These are phyloP conservation scores for Cladophialophora psammophila DNA, from an alignment of 2,329 filamentous ascomycete species.

Conservation along the genomic window DNA sequence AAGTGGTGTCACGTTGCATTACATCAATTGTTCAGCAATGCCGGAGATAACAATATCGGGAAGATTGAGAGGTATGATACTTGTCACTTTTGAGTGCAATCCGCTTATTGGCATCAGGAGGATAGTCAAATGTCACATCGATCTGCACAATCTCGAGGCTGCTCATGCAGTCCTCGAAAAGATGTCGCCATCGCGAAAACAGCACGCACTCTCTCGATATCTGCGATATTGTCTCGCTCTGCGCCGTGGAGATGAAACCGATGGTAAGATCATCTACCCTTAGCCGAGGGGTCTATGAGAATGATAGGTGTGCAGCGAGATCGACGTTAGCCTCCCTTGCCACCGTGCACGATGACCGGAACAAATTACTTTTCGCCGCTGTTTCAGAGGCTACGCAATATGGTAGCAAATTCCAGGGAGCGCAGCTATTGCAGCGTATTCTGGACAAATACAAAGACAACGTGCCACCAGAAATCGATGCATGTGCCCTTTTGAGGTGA, in stretches of 20 bases:
- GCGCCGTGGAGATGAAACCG: constrained; percentile 59
- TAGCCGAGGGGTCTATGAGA: neutral
- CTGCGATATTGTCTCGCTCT: constrained; percentile 78
- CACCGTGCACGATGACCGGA: constrained; percentile 49
- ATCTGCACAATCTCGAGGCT: constrained; percentile 61
- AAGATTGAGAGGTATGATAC: constrained; percentile 68
- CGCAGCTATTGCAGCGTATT: constrained; percentile 66
- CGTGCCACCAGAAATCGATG: constrained; percentile 59
- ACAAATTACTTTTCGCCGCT: constrained; percentile 79
- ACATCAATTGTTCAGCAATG: constrained; percentile 70
- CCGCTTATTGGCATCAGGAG: constrained; percentile 62
- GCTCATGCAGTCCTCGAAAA: constrained; percentile 64
- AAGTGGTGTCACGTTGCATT: constrained; percentile 76
- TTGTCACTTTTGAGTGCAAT: constrained; percentile 42
- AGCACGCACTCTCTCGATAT: constrained; percentile 60
- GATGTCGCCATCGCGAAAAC: constrained; percentile 68
- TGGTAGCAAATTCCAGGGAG: constrained; percentile 67
- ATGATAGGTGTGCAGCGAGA: constrained; percentile 17
- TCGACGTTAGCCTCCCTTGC: constrained; percentile 31
- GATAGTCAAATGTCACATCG: constrained; percentile 72
- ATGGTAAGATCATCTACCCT: constrained; percentile 12
- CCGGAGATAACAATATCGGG: constrained; percentile 69
- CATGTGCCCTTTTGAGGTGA: constrained; percentile 65
- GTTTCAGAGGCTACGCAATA: constrained; percentile 75
- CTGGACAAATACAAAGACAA: constrained; percentile 63